These are phyloP conservation scores for Cladosporium sp. DNA, from an alignment of 2,329 filamentous ascomycete genomes.

Conservation along the genomic window DNA sequence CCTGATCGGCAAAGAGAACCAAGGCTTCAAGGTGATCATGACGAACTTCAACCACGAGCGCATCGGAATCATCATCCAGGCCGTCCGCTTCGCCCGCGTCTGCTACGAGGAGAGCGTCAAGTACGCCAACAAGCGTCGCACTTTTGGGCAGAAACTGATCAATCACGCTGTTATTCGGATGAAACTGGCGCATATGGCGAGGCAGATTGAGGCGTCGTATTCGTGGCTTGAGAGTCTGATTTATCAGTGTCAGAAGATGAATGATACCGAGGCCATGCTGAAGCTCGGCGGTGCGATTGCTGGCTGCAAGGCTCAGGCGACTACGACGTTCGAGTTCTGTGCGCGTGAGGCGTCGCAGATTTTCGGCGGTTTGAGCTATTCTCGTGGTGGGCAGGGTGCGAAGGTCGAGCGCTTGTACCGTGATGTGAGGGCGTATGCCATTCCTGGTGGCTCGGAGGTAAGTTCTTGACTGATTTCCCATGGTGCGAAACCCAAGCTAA, in stretches of 20 bases:
- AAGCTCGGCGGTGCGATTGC: slow-evolving; percentile 93
- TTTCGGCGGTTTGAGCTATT: slow-evolving; percentile 91
- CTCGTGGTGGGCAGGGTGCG: slow-evolving; percentile 84
- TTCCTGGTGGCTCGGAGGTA: slow-evolving; percentile 92
- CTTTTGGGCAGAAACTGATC: slow-evolving; percentile 94
- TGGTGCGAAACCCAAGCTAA: slow-evolving; percentile 33
- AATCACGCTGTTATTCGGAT: slow-evolving; percentile 95
- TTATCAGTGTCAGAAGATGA: slow-evolving; percentile 90
- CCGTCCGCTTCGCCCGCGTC: slow-evolving; percentile 87
- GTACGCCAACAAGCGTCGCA: slow-evolving; percentile 94
- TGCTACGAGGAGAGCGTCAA: slow-evolving; percentile 96
- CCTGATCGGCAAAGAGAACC: slow-evolving; percentile 94
- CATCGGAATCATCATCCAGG: slow-evolving; percentile 98
- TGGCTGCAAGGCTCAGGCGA: slow-evolving; percentile 87
- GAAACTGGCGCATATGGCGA: slow-evolving; percentile 97
- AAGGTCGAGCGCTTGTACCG: slow-evolving; percentile 94
- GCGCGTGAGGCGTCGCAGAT: slow-evolving; percentile 95
- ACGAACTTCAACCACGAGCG: slow-evolving; percentile 99
- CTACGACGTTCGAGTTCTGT: slow-evolving; percentile 95
- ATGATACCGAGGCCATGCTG: slow-evolving; percentile 91
- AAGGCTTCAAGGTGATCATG: slow-evolving; percentile 99
- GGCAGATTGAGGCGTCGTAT: slow-evolving; percentile 95
- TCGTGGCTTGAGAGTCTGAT: slow-evolving; percentile 95
- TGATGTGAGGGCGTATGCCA: slow-evolving; percentile 89
- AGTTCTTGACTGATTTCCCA: slow-evolving; percentile 95